phyloP scores from a whole-genome alignment of 2,329 filamentous ascomycete species.

The Myriosclerotinia duriaeana region DNA sequence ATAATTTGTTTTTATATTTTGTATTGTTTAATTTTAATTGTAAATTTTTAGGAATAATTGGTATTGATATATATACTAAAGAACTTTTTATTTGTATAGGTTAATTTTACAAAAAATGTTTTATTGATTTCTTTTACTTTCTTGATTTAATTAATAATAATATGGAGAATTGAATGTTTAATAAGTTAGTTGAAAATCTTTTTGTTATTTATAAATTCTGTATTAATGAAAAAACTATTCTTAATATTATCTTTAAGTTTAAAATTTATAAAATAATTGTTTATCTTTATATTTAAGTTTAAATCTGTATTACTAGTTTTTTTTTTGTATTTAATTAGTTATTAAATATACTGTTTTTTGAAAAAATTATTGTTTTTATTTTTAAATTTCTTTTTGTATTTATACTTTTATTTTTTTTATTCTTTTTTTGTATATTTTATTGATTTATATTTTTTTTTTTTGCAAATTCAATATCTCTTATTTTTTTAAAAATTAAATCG shows the following conservation, averaged over 20 bases:
- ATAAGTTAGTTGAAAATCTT: background rate
- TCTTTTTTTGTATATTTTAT: too few species aligned
- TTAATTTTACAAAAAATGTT: background rate
- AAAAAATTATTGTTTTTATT: too few species aligned
- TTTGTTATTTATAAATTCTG: background rate
- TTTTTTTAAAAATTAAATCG: too few species aligned
- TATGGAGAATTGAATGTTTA: background rate
- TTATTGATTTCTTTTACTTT: background rate
- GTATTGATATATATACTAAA: background rate
- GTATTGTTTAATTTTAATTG: too few species aligned
- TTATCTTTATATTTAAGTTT: too few species aligned
- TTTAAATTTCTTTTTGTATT: too few species aligned
- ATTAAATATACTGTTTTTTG: too few species aligned
- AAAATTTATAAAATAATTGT: background rate
- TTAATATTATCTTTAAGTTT: background rate
- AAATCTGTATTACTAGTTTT: too few species aligned
- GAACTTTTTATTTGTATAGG: background rate
- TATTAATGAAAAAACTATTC: background rate
- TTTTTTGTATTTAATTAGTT: too few species aligned
- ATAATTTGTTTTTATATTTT: background rate
- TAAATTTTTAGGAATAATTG: background rate
- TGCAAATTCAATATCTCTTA: too few species aligned
- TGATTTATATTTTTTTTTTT: too few species aligned
- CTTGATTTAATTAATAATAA: background rate
- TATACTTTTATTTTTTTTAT: too few species aligned